Percentiles rank a stretch among this genome's conserved stretches.
These are phyloP conservation scores for Globisporangium barbulae DNA, from an alignment of 352 stramenopile genomes.

Conservation along the genomic window DNA sequence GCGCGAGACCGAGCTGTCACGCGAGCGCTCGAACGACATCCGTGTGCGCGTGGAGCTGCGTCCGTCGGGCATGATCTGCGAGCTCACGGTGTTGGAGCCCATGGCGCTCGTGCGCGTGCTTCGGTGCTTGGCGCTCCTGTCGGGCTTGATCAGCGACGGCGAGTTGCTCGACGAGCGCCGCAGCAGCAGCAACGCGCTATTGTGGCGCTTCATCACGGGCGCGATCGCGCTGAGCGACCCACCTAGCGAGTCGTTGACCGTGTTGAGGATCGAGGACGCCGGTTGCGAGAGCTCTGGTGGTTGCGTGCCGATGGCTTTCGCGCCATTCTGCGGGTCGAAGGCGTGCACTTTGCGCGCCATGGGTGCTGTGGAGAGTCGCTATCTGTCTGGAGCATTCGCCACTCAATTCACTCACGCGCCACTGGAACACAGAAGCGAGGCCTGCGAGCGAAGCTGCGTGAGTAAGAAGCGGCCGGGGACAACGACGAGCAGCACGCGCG, in stretches of 20 bases:
- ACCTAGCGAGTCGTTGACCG: constrained; percentile 33
- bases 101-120: constrained; percentile 20
- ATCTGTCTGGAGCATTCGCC: neutral
- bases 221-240: constrained; percentile 29
- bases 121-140: constrained; percentile 19
- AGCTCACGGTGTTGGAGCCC: constrained; percentile 25
- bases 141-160: constrained; percentile 24
- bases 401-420: neutral
- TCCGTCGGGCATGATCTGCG: constrained; percentile 36
- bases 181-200: constrained; percentile 37
- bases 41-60: constrained; percentile 22
- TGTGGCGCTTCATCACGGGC: constrained; percentile 20
- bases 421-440: neutral
- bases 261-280: constrained; percentile 11
- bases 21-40: constrained; percentile 31
- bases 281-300: neutral
- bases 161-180: constrained; percentile 43
- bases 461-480: neutral
- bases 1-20: constrained; percentile 52
- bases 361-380: neutral
- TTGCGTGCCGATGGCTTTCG: constrained; percentile 2
- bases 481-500: neutral
- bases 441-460: neutral
- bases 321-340: constrained; percentile 6
- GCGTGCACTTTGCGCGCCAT: constrained; percentile 20